Evolutionary conservation across 352 stramenopile genomes (phyloP).

Genomic region (Phytopythium boreale): DNA sequence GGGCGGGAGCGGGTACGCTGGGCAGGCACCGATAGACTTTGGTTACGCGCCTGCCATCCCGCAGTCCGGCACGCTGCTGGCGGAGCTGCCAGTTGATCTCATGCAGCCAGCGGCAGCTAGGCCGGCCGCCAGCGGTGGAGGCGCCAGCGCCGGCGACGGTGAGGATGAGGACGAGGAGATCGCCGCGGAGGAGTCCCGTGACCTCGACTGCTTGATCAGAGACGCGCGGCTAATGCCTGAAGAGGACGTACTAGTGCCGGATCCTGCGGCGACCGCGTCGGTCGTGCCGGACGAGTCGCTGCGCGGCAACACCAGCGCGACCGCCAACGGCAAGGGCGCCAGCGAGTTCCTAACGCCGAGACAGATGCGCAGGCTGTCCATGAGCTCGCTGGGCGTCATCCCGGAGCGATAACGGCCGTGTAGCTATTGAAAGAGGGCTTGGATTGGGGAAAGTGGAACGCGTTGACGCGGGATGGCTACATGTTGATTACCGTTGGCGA

Average conservation of each 20-base stretch:
- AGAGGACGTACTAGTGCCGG: not conserved
- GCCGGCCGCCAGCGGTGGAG: not conserved
- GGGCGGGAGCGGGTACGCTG: not conserved
- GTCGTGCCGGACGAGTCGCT: not conserved
- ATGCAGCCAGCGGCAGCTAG: constrained; percentile 11
- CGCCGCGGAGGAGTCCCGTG: not conserved
- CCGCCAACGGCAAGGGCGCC: not conserved
- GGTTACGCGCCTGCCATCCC: constrained; percentile 1
- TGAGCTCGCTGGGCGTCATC: constrained; percentile 6
- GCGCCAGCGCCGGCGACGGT: constrained; percentile 4
- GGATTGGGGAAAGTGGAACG: not conserved
- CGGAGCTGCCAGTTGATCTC: constrained; percentile 18
- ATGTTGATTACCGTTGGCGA: not conserved
- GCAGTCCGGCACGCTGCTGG: constrained; percentile 18
- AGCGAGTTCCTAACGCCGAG: not conserved
- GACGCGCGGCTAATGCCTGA: constrained; percentile 12
- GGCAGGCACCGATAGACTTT: not conserved
- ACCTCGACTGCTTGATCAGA: constrained; percentile 28
- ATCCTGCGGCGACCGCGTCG: not conserved
- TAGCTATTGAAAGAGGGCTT: not conserved
- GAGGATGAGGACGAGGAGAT: constrained; percentile 2
- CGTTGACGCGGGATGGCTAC: not conserved
- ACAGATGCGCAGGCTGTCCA: constrained; percentile 5
- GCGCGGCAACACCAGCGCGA: not conserved
- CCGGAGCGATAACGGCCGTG: not conserved